These are phyloP conservation scores for Rutstroemia sp. DNA, from an alignment of 2,329 filamentous ascomycete species.

Conservation along the genomic window DNA sequence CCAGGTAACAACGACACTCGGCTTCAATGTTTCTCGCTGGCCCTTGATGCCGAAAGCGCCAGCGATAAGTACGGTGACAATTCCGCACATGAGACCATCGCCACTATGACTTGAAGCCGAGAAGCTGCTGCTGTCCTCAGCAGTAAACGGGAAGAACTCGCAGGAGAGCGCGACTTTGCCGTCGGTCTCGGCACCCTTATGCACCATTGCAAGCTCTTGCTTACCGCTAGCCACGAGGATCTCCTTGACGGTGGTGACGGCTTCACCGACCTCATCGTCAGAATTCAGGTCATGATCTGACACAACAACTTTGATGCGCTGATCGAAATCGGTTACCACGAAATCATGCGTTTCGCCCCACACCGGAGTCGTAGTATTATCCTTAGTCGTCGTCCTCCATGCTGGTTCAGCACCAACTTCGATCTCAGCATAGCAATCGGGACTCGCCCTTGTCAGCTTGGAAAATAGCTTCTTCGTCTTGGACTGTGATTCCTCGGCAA, in stretches of 20 bases:
- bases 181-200: not conserved
- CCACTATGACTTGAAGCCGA: not conserved
- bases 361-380: not conserved
- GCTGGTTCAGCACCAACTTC: not conserved
- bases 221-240: not conserved
- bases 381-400: not conserved
- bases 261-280: not conserved
- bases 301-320: not conserved
- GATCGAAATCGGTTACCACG: not conserved
- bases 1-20: not conserved
- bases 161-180: not conserved
- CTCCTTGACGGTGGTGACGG: not conserved
- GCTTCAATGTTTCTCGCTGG: not conserved
- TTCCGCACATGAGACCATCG: not conserved
- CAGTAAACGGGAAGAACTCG: not conserved
- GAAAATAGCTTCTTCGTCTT: not conserved
- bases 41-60: not conserved
- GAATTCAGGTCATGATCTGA: not conserved
- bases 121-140: not conserved
- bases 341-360: not conserved
- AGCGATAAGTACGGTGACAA: not conserved
- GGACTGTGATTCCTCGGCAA: not conserved
- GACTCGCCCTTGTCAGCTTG: not conserved
- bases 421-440: not conserved
- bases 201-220: not conserved